These are phyloP conservation scores for Hypoxylon trugodes DNA, from an alignment of 495 filamentous ascomycete genomes.

Conservation along the genomic window DNA sequence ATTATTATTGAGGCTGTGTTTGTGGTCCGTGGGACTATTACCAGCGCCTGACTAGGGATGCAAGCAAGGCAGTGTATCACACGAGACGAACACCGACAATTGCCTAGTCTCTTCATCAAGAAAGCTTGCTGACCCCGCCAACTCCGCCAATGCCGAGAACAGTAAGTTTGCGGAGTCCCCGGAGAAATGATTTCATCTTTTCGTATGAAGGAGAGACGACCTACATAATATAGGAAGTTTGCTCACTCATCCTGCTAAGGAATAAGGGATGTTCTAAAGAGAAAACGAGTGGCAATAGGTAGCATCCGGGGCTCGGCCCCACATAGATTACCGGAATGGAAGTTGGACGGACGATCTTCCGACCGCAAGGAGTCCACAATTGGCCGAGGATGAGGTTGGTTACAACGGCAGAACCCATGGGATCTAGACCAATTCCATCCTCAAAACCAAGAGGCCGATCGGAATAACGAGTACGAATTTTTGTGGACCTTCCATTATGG, in stretches of 20 bases:
- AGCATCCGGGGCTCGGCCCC: slow-evolving; percentile 32
- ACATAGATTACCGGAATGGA: slow-evolving; percentile 15
- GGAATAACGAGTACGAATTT: slow-evolving; percentile 3
- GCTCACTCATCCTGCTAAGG: too few relatives aligned
- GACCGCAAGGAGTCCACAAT: slow-evolving; percentile 33
- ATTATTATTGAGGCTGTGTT: too few relatives aligned
- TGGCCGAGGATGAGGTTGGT: slow-evolving; percentile 30
- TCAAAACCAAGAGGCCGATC: slow-evolving; percentile 2
- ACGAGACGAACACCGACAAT: too few relatives aligned
- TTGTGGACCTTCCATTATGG: neutral
- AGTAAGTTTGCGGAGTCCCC: too few relatives aligned
- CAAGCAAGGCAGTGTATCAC: too few relatives aligned
- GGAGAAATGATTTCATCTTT: slow-evolving; percentile 1
- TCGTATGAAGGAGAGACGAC: neutral
- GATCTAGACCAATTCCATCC: slow-evolving; percentile 18
- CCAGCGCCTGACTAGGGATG: too few relatives aligned
- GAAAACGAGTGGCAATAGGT: slow-evolving; percentile 5
- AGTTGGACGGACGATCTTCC: slow-evolving; percentile 29
- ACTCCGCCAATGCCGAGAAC: too few relatives aligned
- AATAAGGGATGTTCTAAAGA: too few relatives aligned
- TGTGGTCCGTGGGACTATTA: too few relatives aligned
- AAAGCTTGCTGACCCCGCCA: too few relatives aligned
- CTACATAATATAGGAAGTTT: neutral
- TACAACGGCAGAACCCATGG: slow-evolving; percentile 16
- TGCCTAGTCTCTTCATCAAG: too few relatives aligned